These are phyloP conservation scores for Diplocarpon rosae DNA, from an alignment of 2,329 filamentous ascomycete genomes.

Conservation along the genomic window DNA sequence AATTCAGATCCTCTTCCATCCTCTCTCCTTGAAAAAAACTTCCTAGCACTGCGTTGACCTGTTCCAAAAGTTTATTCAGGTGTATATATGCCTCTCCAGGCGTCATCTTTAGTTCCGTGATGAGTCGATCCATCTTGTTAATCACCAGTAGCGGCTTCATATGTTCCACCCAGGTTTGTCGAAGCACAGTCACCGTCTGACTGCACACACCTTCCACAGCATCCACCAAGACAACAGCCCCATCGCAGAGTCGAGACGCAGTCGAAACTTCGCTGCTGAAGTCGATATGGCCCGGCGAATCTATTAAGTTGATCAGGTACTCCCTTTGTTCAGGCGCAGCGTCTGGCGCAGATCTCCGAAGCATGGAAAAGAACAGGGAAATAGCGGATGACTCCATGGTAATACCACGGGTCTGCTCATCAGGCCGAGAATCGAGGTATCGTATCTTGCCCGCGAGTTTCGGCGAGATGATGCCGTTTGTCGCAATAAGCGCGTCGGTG, in stretches of 20 bases:
- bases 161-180: constrained; percentile 92
- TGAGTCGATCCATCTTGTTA: constrained; percentile 94
- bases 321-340: constrained; percentile 65
- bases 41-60: constrained; percentile 93
- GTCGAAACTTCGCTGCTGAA: constrained; percentile 98
- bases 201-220: constrained; percentile 97
- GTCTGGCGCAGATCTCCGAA: constrained; percentile 60
- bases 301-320: constrained; percentile 93
- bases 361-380: constrained; percentile 88
- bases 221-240: constrained; percentile 87
- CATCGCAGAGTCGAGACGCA: constrained; percentile 86
- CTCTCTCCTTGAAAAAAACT: constrained; percentile 97
- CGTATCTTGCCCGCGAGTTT: constrained; percentile 97
- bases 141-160: constrained; percentile 89
- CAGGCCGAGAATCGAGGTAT: constrained; percentile 90
- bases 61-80: constrained; percentile 78
- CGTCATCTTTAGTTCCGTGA: constrained; percentile 91
- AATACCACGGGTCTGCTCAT: constrained; percentile 91
- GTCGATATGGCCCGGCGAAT: constrained; percentile 96
- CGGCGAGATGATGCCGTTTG: constrained; percentile 97
- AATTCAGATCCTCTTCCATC: constrained; percentile 96
- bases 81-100: constrained; percentile 83
- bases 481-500: constrained; percentile 90
- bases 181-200: constrained; percentile 91
- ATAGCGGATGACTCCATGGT: constrained; percentile 99